Evolutionary conservation across 2,329 filamentous ascomycete genomes (phyloP), one percentile per base, ranked within the genome.

Genomic region (Exophiala sideris): DNA sequence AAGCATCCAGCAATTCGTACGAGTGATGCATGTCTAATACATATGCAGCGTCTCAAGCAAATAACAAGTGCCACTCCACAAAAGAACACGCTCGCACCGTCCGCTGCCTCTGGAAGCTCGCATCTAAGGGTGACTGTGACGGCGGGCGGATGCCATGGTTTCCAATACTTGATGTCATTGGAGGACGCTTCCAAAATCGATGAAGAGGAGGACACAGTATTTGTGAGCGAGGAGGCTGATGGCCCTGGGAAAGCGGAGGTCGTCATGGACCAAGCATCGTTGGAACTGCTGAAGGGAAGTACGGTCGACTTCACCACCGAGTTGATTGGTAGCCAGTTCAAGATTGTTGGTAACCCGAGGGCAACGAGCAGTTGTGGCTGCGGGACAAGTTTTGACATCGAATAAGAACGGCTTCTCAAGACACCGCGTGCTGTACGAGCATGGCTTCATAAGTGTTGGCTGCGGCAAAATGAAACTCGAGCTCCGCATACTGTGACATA

Each of bases 291-390:
- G 54, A 91, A 90, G 68, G 94, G 92, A 8, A 96, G 91, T 74
- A 96, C 91, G 69, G 86, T 99, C 35, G 94, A 99, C 68, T 99
- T 91, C 67, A 96, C 91, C 0, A 94, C 88, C 81, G 94, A 97
- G 76, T 76, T 99, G 73, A 96, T 96, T 67, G 88, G 88, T 21
- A 89, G 86, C 66, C 91, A 97, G 74, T 99, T 99, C 73, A 96
- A 95, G 78, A 91, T 99, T 66, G 86, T 90, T 57, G 91, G 95
- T 65, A 99, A 97, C 67, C 94, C 94, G 0, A 78, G 84, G 38
- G 94, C 94, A 3, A 90, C 88, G 54, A 97, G 91, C 72, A 96
- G 89, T 70, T 99, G 94, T 75, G 94, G 94, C 1, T 99, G 94
- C 72, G 94, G 94, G 6, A 96, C 92, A 12, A 97, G 92, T 69